A percentile compares a stretch with the other conserved stretches of the same genome.
phyloP scores from a whole-genome alignment of 2,329 filamentous ascomycete genomes.

The Aspergillaceae sp. region DNA sequence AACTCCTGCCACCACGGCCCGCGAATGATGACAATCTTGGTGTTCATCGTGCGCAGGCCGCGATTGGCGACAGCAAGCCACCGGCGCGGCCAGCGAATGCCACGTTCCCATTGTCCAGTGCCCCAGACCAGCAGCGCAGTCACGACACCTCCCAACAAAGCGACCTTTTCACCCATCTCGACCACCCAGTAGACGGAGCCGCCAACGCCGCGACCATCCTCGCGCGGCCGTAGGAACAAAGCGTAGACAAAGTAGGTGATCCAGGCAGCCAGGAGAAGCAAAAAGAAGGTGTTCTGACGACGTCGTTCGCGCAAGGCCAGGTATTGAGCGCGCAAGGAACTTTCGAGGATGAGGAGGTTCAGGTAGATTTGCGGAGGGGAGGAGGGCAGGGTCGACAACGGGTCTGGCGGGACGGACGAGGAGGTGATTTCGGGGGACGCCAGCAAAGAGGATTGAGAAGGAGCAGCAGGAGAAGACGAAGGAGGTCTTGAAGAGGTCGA shows the following conservation, averaged over 20 bases:
- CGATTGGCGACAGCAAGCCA: conserved; percentile 88
- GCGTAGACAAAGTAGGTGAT: conserved; percentile 77
- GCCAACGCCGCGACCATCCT: conserved; percentile 83
- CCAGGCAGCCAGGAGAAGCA: conserved; percentile 72
- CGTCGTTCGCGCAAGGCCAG: conserved; percentile 79
- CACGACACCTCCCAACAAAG: conserved; percentile 81
- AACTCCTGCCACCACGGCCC: conserved; percentile 74
- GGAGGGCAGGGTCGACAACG: conserved; percentile 72
- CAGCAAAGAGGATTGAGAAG: conserved; percentile 11
- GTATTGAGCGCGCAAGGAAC: conserved; percentile 85
- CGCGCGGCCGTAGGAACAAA: conserved; percentile 88
- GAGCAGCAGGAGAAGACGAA: conserved; percentile 6
- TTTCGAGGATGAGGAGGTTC: conserved; percentile 93
- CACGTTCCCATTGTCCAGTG: conserved; percentile 92
- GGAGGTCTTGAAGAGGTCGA: conserved; percentile 4
- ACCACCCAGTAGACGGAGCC: conserved; percentile 95
- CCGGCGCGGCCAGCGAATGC: conserved; percentile 83
- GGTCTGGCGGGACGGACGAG: conserved; percentile 49
- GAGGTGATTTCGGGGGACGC: conserved; percentile 25
- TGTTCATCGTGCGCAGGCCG: conserved; percentile 84
- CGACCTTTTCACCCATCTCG: conserved; percentile 81
- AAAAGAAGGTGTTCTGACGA: conserved; percentile 87
- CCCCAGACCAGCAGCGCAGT: conserved; percentile 84
- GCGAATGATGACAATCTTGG: conserved; percentile 85
- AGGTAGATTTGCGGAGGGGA: conserved; percentile 95